Evolutionary conservation across 441 rosid species (phyloP).

Genomic region (Erodium texanum): DNA sequence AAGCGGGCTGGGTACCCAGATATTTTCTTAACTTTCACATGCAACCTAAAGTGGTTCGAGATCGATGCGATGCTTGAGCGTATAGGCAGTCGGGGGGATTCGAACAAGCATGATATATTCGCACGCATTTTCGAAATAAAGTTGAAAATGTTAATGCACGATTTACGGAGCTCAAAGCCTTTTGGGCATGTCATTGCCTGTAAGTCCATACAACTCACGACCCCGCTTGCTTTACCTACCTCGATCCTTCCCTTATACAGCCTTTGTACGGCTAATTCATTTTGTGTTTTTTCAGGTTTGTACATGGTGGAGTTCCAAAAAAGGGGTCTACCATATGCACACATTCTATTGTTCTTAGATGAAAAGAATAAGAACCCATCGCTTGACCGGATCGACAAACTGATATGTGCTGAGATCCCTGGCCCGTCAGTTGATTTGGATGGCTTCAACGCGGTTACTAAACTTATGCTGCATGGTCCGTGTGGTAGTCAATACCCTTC

Average conservation of each 20-base stretch:
- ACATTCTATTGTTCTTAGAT: slow-evolving; percentile 7
- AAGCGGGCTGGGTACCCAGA: not conserved
- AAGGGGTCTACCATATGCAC: slow-evolving; percentile 14
- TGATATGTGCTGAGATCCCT: slow-evolving; percentile 7
- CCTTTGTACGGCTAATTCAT: too few relatives aligned
- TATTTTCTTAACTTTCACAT: not conserved
- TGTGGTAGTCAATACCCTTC: not conserved
- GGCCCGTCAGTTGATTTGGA: not conserved
- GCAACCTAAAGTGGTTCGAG: slow-evolving; percentile 5
- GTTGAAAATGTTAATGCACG: not conserved
- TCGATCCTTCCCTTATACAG: too few relatives aligned
- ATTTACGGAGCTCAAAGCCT: not conserved
- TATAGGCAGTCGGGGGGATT: not conserved
- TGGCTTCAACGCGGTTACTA: not conserved
- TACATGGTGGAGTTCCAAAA: slow-evolving; percentile 13
- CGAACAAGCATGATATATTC: not conserved
- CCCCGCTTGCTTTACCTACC: too few relatives aligned
- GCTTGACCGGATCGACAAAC: not conserved
- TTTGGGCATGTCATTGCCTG: not conserved
- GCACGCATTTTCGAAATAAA: not conserved
- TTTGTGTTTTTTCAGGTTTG: not conserved
- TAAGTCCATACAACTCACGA: too few relatives aligned
- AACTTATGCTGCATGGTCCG: slow-evolving; percentile 20
- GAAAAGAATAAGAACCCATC: not conserved
- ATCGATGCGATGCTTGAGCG: not conserved